These are phyloP conservation scores for Carex myosuroides DNA, from an alignment of 176 grass and related monocot species.

Conservation along the genomic window DNA sequence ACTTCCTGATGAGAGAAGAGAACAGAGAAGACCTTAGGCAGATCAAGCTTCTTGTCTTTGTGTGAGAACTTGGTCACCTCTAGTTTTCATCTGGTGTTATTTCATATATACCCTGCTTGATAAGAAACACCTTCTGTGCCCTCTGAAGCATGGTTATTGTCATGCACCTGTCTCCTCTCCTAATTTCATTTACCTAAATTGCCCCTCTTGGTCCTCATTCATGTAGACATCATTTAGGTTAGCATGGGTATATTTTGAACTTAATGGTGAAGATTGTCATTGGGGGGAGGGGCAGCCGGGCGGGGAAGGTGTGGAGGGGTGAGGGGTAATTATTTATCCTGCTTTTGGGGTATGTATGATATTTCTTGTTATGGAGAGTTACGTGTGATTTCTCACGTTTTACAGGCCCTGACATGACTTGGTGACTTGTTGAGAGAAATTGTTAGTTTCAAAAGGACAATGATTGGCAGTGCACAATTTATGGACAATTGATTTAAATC, in stretches of 20 bases:
- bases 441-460: neutral
- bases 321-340: neutral
- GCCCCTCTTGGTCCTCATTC: neutral
- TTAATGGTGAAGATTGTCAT: neutral
- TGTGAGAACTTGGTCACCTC: constrained; percentile 47
- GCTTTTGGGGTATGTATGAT: neutral
- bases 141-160: neutral
- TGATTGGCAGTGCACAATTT: neutral
- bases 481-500: neutral
- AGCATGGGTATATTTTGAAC: neutral
- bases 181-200: neutral
- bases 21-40: constrained; percentile 32
- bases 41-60: constrained; percentile 43
- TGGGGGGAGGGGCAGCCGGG: too few species aligned
- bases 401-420: neutral
- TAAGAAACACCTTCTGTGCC: neutral
- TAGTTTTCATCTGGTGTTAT: constrained; percentile 13
- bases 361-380: neutral
- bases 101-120: neutral
- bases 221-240: neutral
- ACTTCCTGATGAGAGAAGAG: constrained; percentile 47
- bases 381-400: neutral
- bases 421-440: neutral
- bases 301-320: neutral
- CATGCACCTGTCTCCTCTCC: neutral